These are phyloP conservation scores for Exophiala mesophila DNA, from an alignment of 2,329 filamentous ascomycete genomes.

Conservation along the genomic window DNA sequence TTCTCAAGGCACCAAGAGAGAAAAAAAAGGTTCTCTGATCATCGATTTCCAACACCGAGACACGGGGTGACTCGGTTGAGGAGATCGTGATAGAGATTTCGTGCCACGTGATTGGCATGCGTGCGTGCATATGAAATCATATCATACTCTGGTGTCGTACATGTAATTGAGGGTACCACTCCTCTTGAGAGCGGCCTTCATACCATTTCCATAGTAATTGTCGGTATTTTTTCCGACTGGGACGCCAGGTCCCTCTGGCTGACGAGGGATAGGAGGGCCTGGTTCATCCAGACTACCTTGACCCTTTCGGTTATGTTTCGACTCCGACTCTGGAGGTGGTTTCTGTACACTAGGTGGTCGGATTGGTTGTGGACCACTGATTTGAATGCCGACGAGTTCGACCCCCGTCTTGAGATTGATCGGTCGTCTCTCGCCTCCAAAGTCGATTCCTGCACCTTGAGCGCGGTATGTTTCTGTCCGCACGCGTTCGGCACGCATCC, in stretches of 20 bases:
- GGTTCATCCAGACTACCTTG: conserved; percentile 1
- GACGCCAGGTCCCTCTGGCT: conserved; percentile 6
- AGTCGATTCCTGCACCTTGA: conserved; percentile 9
- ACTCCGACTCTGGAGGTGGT: neutral
- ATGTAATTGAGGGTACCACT: conserved; percentile 20
- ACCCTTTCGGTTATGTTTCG: conserved; percentile 1
- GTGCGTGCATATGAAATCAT: no score
- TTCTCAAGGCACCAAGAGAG: no score
- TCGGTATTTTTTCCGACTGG: conserved; percentile 9
- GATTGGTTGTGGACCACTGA: conserved; percentile 14
- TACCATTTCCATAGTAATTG: conserved; percentile 19
- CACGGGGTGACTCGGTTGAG: no score
- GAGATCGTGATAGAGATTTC: no score
- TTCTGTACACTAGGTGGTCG: conserved; percentile 1
- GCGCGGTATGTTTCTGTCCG: conserved; percentile 6
- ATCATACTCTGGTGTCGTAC: conserved; percentile 18
- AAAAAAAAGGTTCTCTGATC: no score
- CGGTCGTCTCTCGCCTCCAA: conserved; percentile 11
- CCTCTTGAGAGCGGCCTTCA: conserved; percentile 10
- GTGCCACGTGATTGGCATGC: no score
- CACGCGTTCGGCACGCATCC: conserved; percentile 11
- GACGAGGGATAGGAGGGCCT: neutral
- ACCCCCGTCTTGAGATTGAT: conserved; percentile 2
- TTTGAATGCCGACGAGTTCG: conserved; percentile 7
- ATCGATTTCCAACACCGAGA: no score